phyloP scores from a whole-genome alignment of 2,329 filamentous ascomycete species.

The Colletotrichum tropicale region DNA sequence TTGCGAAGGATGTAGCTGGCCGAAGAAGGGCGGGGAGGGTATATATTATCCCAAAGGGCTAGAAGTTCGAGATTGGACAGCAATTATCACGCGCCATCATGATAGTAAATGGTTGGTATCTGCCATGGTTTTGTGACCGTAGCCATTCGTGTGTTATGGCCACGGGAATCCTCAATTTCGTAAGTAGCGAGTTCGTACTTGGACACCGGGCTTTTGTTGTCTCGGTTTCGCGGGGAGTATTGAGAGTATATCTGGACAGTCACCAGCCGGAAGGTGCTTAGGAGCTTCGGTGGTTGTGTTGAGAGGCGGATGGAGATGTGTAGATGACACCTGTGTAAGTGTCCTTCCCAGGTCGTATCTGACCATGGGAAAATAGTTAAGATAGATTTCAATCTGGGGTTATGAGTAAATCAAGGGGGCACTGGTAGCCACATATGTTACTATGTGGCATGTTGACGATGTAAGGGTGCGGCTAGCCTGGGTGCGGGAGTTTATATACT shows the following conservation, averaged over 20 bases:
- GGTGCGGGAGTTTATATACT: background rate
- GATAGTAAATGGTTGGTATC: background rate
- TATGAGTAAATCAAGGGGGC: fast-evolving
- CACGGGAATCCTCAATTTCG: background rate
- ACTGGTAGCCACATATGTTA: background rate
- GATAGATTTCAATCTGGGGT: fast-evolving
- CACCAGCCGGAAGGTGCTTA: no score
- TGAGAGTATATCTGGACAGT: background rate
- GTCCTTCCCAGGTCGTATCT: fast-evolving
- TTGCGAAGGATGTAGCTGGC: background rate
- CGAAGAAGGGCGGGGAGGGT: background rate
- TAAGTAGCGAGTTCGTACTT: background rate
- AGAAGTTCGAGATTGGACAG: background rate
- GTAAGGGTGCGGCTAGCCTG: background rate
- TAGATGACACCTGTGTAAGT: fast-evolving
- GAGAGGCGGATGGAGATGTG: background rate
- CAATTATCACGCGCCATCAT: background rate
- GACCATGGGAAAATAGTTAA: fast-evolving
- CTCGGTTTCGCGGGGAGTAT: background rate
- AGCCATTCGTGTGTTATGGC: background rate
- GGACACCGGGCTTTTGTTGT: fast-evolving
- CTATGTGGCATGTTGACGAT: background rate
- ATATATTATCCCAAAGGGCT: background rate
- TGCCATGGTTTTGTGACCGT: background rate
- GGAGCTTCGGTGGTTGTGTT: no score